A percentile compares a stretch with the other conserved stretches of the same genome.
phyloP scores from a whole-genome alignment of 805 yeast genomes.

The Pichia thaimueangensis region DNA sequence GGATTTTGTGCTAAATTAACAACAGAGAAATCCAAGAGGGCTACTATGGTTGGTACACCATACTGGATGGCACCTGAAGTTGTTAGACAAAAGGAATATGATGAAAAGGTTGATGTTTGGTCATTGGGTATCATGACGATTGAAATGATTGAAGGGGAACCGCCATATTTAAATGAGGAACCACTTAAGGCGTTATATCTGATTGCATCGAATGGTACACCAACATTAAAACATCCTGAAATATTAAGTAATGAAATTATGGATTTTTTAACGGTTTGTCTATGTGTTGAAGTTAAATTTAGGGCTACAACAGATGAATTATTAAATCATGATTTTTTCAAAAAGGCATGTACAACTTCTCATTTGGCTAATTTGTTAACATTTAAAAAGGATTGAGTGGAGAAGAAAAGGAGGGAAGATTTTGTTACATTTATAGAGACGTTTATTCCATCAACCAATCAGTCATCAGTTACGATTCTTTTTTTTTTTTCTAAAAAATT shows the following conservation, averaged over 20 bases:
- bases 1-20: conserved; percentile 92
- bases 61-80: conserved; percentile 99
- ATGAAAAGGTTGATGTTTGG: conserved; percentile 97
- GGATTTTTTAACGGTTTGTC: conserved; percentile 81
- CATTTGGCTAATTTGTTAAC: conserved; percentile 54
- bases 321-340: conserved; percentile 66
- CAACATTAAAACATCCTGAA: conserved; percentile 81
- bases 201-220: conserved; percentile 96
- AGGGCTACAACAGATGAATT: conserved; percentile 90
- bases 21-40: conserved; percentile 76
- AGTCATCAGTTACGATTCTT: no score
- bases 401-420: no score
- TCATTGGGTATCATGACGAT: conserved; percentile 96
- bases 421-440: no score
- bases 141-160: conserved; percentile 99
- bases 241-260: conserved; percentile 67
- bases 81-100: conserved; percentile 89
- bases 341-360: conserved; percentile 52
- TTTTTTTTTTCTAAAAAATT: no score
- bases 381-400: conserved; percentile 15
- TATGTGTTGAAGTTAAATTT: conserved; percentile 88
- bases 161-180: conserved; percentile 94
- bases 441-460: no score
- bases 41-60: conserved; percentile 99
- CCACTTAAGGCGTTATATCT: conserved; percentile 90